These are phyloP conservation scores for Prunus mira DNA, from an alignment of 306 rosid genomes.

Conservation along the genomic window DNA sequence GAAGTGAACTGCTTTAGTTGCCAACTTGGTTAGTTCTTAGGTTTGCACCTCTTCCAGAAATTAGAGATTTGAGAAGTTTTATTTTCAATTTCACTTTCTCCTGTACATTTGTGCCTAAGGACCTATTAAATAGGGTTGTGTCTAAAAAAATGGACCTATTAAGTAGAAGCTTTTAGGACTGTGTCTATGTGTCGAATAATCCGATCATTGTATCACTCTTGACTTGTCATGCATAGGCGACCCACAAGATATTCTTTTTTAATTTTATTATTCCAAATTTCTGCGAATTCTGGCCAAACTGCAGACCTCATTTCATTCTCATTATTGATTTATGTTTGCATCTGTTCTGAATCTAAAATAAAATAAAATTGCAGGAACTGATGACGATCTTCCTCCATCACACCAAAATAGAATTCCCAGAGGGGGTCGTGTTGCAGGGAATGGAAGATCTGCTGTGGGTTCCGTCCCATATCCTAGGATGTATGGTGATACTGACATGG, in stretches of 20 bases:
- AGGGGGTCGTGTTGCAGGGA: constrained; percentile 73
- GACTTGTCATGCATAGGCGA: background rate
- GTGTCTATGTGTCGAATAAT: background rate
- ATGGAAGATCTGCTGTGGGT: constrained; percentile 74
- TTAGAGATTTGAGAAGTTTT: background rate
- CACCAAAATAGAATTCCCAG: constrained; percentile 79
- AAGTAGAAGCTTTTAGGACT: background rate
- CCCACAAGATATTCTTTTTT: background rate
- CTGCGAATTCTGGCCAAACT: background rate
- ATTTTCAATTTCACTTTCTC: background rate
- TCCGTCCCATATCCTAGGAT: constrained; percentile 69
- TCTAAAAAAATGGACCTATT: background rate
- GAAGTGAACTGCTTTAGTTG: background rate
- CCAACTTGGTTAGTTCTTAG: background rate
- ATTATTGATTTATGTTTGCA: constrained; percentile 5
- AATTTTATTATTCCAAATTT: background rate
- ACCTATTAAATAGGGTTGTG: background rate
- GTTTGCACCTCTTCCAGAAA: background rate
- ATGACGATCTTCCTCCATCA: constrained; percentile 86
- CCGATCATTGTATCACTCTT: background rate
- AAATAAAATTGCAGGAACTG: constrained; percentile 60
- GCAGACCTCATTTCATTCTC: background rate
- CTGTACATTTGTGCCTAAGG: background rate
- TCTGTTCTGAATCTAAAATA: background rate
- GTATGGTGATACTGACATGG: constrained; percentile 82